Evolutionary conservation across 2,329 filamentous ascomycete species (phyloP), one percentile per base, ranked within the genome.

Genomic region (Fusarium tanahbumbuense): DNA sequence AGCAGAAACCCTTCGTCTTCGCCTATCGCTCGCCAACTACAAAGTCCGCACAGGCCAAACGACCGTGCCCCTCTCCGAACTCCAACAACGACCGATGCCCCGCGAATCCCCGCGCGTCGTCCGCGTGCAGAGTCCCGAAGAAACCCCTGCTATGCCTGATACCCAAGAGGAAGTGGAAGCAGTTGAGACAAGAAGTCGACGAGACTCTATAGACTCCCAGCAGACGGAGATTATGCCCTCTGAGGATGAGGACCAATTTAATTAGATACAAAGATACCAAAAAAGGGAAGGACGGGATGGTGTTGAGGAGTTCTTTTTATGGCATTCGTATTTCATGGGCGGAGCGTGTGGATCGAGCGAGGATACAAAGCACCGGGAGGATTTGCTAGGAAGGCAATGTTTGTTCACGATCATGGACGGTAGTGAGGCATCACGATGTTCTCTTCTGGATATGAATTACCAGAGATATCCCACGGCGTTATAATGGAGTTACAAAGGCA

Each of bases 11-110:
- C 83, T 94, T 46, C 86, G 86, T 54, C 84, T 93, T 12, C 87
- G 91, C n/a, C 86, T 94, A 18, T 85, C 87, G 28, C 86, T 93
- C 22, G 92, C 91, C 16, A 87, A 87, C 75, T 94, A 93, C 83
- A 94, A 94, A 80, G 84, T 94, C 70, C 86, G 86, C 60, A 94
- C 92, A 3, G 89, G 91, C 64, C 92, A 94, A 79, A 86, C 89
- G 56, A 82, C 87, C 60, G 84, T 92, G 28, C 89, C 91, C 2
- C 85, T 93, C 65, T 83, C 89, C 58, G 80, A 87, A 47, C 83
- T 93, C 22, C 82, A 89, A 73, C 76, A 60, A 28, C 77, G 75
- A 49, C 79, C 78, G 8, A 70, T 81, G 32, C 60, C 69, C 67
- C 54, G 56, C 63, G 65, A 58, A 46, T 45, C 71, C 27, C 64